Evolutionary conservation across 768 basidiomycete species (phyloP).

Genomic region (Boletus tomentosulus): DNA sequence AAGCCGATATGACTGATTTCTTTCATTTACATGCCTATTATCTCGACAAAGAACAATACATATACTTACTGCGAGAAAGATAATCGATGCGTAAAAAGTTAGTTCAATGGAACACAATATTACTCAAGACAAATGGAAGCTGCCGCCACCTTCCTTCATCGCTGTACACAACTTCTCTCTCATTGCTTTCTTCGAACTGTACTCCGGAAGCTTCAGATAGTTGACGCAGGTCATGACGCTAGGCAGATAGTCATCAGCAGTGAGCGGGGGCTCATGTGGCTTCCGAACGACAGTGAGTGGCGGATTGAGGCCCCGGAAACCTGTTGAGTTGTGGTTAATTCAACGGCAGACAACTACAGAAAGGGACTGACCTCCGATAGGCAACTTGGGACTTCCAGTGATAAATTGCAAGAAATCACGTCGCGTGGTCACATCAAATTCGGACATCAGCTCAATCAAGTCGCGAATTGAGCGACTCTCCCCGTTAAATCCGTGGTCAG

Average conservation of each 20-base stretch:
- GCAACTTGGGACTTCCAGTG: conserved; percentile 94
- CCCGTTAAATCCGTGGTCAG: conserved; percentile 96
- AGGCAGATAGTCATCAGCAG: conserved; percentile 91
- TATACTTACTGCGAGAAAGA: conserved; percentile 7
- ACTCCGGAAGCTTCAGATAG: conserved; percentile 94
- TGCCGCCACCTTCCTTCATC: conserved; percentile 91
- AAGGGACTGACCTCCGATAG: conserved; percentile 76
- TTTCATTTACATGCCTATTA: conserved; percentile 2
- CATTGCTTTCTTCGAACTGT: conserved; percentile 84
- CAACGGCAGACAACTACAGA: background rate
- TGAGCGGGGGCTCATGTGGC: conserved; percentile 87
- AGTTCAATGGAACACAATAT: conserved; percentile 18
- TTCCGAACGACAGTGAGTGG: conserved; percentile 95
- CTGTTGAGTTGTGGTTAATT: conserved; percentile 33
- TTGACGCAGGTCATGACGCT: conserved; percentile 99
- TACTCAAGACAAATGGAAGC: conserved; percentile 90
- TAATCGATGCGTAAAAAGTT: conserved; percentile 20
- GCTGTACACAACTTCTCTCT: conserved; percentile 77
- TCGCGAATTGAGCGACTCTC: conserved; percentile 90
- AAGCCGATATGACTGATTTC: conserved; percentile 6
- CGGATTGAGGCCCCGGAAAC: conserved; percentile 93
- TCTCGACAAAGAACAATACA: conserved; percentile 4
- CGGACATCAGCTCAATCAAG: conserved; percentile 81
- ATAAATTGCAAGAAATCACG: conserved; percentile 95
- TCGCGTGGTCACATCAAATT: conserved; percentile 67